Conservation (phyloP, 202 grass and related monocot species). For the Setaria viridis region DNA sequence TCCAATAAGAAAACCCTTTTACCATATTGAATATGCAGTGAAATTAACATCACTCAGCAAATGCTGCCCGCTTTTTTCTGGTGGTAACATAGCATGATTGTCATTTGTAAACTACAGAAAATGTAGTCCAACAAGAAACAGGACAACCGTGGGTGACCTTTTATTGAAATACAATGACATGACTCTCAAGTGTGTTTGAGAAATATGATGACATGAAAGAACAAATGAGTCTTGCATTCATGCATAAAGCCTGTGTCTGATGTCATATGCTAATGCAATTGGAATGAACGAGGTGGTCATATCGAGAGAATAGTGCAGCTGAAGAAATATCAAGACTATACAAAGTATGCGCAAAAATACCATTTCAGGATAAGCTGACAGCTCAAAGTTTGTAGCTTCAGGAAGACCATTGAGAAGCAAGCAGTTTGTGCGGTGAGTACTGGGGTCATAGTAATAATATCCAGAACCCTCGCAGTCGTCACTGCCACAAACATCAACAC, state of each 20-base stretch:
- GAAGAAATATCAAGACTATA: neutral
- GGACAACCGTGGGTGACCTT: neutral
- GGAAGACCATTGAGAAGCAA: constrained; percentile 17
- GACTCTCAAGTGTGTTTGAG: neutral
- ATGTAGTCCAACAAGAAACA: neutral
- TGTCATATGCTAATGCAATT: neutral
- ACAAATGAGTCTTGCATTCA: neutral
- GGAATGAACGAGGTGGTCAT: neutral
- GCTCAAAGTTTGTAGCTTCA: constrained; percentile 16
- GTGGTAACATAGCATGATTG: neutral
- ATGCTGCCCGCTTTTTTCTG: neutral
- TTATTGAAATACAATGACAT: neutral
- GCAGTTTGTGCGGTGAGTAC: neutral
- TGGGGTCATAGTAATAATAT: neutral
- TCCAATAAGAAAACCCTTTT: neutral
- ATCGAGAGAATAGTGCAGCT: neutral
- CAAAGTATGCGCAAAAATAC: neutral
- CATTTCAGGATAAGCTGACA: neutral
- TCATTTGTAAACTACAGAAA: neutral
- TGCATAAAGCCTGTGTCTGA: neutral
- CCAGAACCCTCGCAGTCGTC: neutral
- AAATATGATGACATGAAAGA: neutral
- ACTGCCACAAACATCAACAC: neutral
- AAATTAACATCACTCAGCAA: neutral
- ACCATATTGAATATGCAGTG: neutral